Evolutionary conservation across 176 grass and related monocot genomes (phyloP).

Genomic region (Carex kokanica): DNA sequence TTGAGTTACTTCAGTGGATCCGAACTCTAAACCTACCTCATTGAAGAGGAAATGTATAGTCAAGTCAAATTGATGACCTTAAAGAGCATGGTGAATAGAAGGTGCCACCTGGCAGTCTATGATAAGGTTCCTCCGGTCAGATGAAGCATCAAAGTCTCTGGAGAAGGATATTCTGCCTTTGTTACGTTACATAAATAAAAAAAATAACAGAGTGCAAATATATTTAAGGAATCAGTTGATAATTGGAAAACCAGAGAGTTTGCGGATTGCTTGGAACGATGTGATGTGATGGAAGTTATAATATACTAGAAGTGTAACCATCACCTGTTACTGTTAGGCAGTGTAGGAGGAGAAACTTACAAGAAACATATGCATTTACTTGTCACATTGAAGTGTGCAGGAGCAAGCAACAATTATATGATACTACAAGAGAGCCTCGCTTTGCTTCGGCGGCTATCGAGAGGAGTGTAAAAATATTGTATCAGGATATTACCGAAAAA

Average conservation of each 20-base stretch:
- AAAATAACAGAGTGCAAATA: too few species aligned
- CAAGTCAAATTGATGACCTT: not conserved
- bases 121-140: too few species aligned
- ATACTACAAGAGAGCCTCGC: too few species aligned
- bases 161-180: not conserved
- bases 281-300: not conserved
- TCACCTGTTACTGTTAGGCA: conserved; percentile 2
- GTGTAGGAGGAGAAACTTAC: not conserved
- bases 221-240: not conserved
- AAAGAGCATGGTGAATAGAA: not conserved
- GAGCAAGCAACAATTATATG: not conserved
- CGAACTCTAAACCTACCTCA: too few species aligned
- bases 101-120: not conserved
- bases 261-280: not conserved
- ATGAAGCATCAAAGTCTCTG: not conserved
- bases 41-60: too few species aligned
- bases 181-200: not conserved
- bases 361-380: conserved; percentile 15
- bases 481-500: too few species aligned
- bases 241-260: not conserved
- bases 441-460: too few species aligned
- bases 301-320: conserved; percentile 6
- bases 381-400: conserved; percentile 4
- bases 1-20: too few species aligned
- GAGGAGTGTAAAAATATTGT: too few species aligned